Conservation (phyloP, 257 asterid genomes). For the Rhazya stricta region DNA sequence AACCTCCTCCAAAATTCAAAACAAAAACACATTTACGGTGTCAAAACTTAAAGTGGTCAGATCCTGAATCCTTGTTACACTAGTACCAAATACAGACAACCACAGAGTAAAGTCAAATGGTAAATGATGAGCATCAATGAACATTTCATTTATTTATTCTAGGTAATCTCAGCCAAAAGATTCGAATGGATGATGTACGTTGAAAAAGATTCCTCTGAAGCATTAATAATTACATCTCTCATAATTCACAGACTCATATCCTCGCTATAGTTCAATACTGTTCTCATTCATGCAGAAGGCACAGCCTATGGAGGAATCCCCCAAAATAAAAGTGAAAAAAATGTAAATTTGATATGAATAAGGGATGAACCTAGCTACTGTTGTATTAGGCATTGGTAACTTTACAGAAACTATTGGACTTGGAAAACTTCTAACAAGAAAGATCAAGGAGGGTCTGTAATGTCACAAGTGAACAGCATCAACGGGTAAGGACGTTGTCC, state of each 20-base stretch:
- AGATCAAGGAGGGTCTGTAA: neutral
- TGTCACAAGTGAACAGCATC: constrained; percentile 28
- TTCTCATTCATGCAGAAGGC: constrained; percentile 4
- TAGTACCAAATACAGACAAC: neutral
- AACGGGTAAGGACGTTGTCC: constrained; percentile 35
- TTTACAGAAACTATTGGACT: constrained; percentile 15
- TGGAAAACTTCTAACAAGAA: neutral
- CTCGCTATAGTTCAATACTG: constrained; percentile 12
- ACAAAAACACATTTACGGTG: neutral
- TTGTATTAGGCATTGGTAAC: neutral
- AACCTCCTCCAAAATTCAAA: neutral
- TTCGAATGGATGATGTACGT: neutral
- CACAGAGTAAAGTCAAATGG: neutral
- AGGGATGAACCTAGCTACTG: neutral
- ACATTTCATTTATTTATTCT: neutral
- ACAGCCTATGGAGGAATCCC: constrained; percentile 11
- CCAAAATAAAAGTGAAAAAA: neutral
- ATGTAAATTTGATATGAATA: neutral
- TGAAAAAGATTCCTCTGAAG: constrained; percentile 9
- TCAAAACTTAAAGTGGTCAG: neutral
- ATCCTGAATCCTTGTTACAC: neutral
- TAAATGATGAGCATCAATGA: neutral
- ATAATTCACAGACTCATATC: constrained; percentile 8
- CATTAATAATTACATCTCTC: constrained; percentile 22
- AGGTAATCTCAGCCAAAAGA: neutral